These are phyloP conservation scores for Saccharomyces jurei DNA, from an alignment of 805 yeast genomes.

Conservation along the genomic window DNA sequence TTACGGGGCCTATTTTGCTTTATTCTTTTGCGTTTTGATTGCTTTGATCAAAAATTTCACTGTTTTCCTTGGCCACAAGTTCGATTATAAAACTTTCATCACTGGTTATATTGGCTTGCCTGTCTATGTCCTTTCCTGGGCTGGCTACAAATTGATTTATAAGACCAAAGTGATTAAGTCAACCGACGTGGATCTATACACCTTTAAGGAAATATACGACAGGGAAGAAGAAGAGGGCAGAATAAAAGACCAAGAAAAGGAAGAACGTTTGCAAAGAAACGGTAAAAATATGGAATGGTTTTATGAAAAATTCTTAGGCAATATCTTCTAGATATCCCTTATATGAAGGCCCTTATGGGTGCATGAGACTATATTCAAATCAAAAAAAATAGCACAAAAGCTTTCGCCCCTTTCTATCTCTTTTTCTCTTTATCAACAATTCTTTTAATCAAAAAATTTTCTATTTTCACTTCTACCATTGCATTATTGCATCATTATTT, in stretches of 20 bases:
- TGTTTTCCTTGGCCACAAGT: constrained; percentile 54
- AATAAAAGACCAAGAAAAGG: constrained; percentile 22
- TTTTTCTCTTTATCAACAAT: background rate
- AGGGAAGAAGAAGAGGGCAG: constrained; percentile 30
- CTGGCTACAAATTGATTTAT: constrained; percentile 52
- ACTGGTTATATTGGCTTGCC: constrained; percentile 69
- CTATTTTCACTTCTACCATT: background rate
- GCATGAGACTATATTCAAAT: background rate
- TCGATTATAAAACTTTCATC: constrained; percentile 58
- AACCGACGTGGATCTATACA: constrained; percentile 45
- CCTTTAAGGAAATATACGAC: constrained; percentile 24
- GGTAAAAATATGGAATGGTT: constrained; percentile 38
- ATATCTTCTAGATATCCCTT: constrained; percentile 35
- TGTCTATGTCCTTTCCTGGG: constrained; percentile 44
- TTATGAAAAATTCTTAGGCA: constrained; percentile 41
- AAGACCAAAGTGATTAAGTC: constrained; percentile 44
- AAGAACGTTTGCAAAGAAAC: constrained; percentile 21
- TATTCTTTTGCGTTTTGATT: constrained; percentile 45
- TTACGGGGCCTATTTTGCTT: constrained; percentile 54
- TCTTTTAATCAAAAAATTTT: background rate
- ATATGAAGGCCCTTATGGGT: background rate
- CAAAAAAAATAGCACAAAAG: background rate
- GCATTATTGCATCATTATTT: background rate
- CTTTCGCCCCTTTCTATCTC: background rate
- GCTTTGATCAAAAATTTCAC: constrained; percentile 64